phyloP scores from a whole-genome alignment of 139 green algal genomes.

The Chlamydomonas urium region DNA sequence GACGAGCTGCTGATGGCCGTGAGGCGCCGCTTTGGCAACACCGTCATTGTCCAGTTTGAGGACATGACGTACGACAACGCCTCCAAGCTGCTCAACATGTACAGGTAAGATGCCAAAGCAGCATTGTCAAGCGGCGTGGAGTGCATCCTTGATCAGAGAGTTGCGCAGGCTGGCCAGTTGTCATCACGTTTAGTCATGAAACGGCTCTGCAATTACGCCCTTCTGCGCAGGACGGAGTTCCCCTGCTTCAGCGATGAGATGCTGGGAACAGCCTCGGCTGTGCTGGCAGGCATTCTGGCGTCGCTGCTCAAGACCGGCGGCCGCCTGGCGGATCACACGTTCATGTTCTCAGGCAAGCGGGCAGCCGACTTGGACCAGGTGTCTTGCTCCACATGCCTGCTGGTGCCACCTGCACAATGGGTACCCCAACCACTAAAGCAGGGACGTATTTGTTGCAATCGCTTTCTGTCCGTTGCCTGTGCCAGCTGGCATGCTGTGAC shows the following conservation, averaged over 20 bases:
- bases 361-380: no score
- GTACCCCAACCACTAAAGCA: no score
- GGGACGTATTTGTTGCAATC: no score
- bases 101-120: constrained; percentile 37
- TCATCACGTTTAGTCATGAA: no score
- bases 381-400: no score
- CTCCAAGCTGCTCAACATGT: constrained; percentile 67
- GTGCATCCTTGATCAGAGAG: no score
- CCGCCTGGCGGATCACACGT: constrained; percentile 60
- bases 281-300: constrained; percentile 71
- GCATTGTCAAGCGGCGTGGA: neutral
- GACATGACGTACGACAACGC: constrained; percentile 73
- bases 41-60: constrained; percentile 73
- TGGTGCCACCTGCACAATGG: no score
- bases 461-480: no score
- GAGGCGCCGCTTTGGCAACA: constrained; percentile 68
- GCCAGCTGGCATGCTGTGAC: no score
- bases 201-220: neutral
- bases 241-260: constrained; percentile 78
- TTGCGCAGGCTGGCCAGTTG: no score
- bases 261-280: constrained; percentile 59
- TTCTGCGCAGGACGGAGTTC: constrained; percentile 50
- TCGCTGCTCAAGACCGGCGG: constrained; percentile 56
- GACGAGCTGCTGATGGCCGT: constrained; percentile 80
- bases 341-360: constrained; percentile 60